Base-by-base conservation (phyloP, 1,284 basidiomycete species). In the Cryptococcus maquisensis region DNA sequence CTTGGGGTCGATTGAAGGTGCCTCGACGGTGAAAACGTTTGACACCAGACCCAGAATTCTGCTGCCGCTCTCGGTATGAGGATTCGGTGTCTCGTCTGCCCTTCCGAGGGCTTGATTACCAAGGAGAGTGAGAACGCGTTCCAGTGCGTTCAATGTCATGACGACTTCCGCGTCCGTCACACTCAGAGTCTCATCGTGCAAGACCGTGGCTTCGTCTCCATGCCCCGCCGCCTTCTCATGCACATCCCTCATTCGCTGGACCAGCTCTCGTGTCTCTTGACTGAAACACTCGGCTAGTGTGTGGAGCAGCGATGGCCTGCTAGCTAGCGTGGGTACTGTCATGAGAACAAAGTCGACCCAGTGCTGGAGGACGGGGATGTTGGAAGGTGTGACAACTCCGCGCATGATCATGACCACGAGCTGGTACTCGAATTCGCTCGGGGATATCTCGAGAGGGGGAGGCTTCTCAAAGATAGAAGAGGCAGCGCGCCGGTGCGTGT, bases 311-410 rank as follows among this genome's bases (percentile, higher is more conserved):
- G 80, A 76, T 41, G 84, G 82, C 7, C 90, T 77, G 21, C 82
- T 78, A 42, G 84, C 83, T 56, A 88, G 87, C 66, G 90, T 88
- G 62, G 89, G 86, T 8, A 94, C 79, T 0, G 90, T 88, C 86
- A 90, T 90, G 51, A 97, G 81, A 54, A 97, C 81, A 70, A 98
- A 98, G 72, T 98, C 95, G 21, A 97, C 81, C 95, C 95, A 98
- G 69, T 96, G 90, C 67, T 95, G 91, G 13, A 96, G 76, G 21
- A 94, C 81, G 1, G 88, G 81, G 20, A 86, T 83, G 73, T 94
- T 95, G 21, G 81, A 77, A 5, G 81, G 77, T 4, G 79, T 73
- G 4, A 85, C 79, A 41, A 98, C 84, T 0, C 90, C 95, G 66
- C 92, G 88, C 16, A 88, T 80, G 20, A 98, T 78, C 1, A 87